Percentiles rank a stretch among this genome's conserved stretches.
phyloP scores from a whole-genome alignment of 805 yeast genomes.

The Candida tammaniensis region DNA sequence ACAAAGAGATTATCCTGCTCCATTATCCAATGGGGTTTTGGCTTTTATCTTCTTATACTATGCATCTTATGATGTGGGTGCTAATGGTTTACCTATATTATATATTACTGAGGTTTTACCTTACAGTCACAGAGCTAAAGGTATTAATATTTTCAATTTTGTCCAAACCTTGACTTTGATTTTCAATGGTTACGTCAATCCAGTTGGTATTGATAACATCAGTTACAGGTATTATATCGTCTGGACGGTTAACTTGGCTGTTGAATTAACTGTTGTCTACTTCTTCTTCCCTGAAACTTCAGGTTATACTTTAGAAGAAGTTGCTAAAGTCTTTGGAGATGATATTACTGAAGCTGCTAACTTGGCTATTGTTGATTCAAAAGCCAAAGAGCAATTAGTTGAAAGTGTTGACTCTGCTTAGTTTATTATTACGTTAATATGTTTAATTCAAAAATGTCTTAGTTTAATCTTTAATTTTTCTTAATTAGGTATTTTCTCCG shows the following conservation, averaged over 20 bases:
- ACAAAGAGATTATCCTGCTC: slow-evolving; percentile 15
- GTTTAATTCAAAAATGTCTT: no score
- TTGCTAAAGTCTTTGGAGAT: slow-evolving; percentile 41
- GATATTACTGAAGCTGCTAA: slow-evolving; percentile 10
- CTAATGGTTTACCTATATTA: slow-evolving; percentile 46
- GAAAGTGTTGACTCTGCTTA: slow-evolving; percentile 4
- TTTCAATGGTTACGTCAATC: slow-evolving; percentile 29
- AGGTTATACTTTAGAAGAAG: slow-evolving; percentile 43
- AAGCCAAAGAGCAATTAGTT: slow-evolving; percentile 6
- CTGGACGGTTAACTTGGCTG: slow-evolving; percentile 27
- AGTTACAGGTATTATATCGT: slow-evolving; percentile 46
- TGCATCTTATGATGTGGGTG: slow-evolving; percentile 25
- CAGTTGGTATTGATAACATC: slow-evolving; percentile 40
- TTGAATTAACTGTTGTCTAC: slow-evolving; percentile 27
- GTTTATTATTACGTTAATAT: no score
- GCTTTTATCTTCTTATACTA: slow-evolving; percentile 25
- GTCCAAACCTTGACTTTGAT: slow-evolving; percentile 18
- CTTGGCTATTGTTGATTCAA: neutral
- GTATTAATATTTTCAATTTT: slow-evolving; percentile 28
- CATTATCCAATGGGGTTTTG: slow-evolving; percentile 17
- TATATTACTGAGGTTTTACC: slow-evolving; percentile 45
- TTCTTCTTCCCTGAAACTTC: slow-evolving; percentile 42
- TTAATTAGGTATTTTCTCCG: no score
- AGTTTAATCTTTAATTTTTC: no score
- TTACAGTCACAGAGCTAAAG: slow-evolving; percentile 41